Conservation (phyloP, 164 flowering plant genomes). For the Vitis cinerea region DNA sequence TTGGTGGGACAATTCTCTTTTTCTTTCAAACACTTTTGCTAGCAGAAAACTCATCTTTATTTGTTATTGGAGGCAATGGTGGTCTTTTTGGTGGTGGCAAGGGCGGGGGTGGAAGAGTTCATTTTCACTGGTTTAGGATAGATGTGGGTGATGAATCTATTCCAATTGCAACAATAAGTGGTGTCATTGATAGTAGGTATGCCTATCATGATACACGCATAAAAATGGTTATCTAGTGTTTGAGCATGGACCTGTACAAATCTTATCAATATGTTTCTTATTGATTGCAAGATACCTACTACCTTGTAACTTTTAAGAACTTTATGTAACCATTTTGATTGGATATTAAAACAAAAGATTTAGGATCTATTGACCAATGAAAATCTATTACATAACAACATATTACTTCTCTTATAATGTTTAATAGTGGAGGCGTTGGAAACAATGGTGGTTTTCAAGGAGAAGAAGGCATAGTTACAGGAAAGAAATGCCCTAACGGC, state of each 20-base stretch:
- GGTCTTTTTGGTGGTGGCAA: slow-evolving; percentile 87
- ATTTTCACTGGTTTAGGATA: slow-evolving; percentile 90
- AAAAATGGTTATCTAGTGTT: too few relatives aligned
- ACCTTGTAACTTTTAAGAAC: background rate
- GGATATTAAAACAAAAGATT: background rate
- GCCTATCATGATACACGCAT: slow-evolving; percentile 4
- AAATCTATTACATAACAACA: background rate
- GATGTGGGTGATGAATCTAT: slow-evolving; percentile 67
- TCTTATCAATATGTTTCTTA: background rate
- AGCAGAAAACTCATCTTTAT: slow-evolving; percentile 52
- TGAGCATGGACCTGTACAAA: background rate
- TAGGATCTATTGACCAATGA: background rate
- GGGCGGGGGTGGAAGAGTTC: slow-evolving; percentile 96
- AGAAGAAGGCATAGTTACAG: slow-evolving; percentile 73
- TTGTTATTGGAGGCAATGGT: slow-evolving; percentile 83
- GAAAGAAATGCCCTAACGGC: slow-evolving; percentile 84
- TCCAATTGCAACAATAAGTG: slow-evolving; percentile 70
- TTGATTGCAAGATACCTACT: background rate
- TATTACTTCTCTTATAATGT: slow-evolving; percentile 5
- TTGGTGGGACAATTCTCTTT: slow-evolving; percentile 91
- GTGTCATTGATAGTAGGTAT: slow-evolving; percentile 67
- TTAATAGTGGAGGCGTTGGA: slow-evolving; percentile 80
- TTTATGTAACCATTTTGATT: background rate
- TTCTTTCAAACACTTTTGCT: slow-evolving; percentile 69
- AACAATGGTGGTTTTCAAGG: slow-evolving; percentile 60